Base-by-base conservation (phyloP, 371 early-diverging fungal species). In the Rhizomucor miehei region DNA sequence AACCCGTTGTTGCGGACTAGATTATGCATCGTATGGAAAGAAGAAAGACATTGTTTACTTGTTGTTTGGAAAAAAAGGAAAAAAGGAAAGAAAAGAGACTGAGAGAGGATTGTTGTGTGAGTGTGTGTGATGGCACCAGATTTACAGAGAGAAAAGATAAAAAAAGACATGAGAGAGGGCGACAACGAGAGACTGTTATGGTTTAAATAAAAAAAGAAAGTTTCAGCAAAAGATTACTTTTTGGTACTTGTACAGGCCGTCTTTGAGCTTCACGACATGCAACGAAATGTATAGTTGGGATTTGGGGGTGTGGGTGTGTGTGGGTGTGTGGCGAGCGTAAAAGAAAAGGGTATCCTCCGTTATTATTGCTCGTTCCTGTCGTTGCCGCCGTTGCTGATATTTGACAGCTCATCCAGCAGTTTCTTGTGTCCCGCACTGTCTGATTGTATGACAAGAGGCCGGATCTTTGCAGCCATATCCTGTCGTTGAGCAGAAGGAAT, bases 401-500 rank as follows among this genome's bases (percentile, higher is more conserved):
- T 25, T 13, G 23, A 24, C 17, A 60, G 39, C 37, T 60, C 61
- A 34, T 51, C 61, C 40, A 60, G 23, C 17, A 60, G 51, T 23
- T 54, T 51, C 52, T 60, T 60, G 46, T 60, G 56, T 14, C 47
- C 52, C 11, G 61, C 37, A 13, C 55, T 54, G 19, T 51, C 50
- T 9, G 37, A 16, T 13, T 51, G 35, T 39, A 9, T 25, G 19
- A 60, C 51, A 4, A 60, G 25, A 1, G 61, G 61, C 12, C 46
- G 48, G 1, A 51, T 16, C 16, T 25, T 14, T 17, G 16, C n/a
- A n/a, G 19, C 37, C 35, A 73, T 37, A 6, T 19, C 35, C 6
- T 57, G 44, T 36, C 45, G 57, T 40, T 67, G 52, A 1, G 48
- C 48, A n/a, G 39, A 43, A 0, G 57, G 23, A 24, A 93, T 81